Percentiles rank a stretch among this genome's conserved stretches.
Evolutionary conservation across 176 grass and related monocot genomes (phyloP).

Genomic region (Oryza longistaminata): DNA sequence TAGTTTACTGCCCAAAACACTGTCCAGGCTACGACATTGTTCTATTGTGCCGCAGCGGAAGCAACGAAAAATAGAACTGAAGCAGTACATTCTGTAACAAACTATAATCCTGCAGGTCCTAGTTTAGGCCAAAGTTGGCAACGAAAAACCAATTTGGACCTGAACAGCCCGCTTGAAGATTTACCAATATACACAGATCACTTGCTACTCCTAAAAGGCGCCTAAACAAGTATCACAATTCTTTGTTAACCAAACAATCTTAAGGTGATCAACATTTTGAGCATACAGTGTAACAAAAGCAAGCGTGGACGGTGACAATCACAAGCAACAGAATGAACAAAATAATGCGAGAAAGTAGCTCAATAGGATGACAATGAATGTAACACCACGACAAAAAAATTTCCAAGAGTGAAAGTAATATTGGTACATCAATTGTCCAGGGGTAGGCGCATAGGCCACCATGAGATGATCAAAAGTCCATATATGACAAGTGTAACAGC

Average conservation of each 20-base stretch:
- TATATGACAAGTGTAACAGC: slow-evolving; percentile 43
- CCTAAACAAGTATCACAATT: too few relatives aligned
- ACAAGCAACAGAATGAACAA: not conserved
- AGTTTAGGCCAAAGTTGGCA: too few relatives aligned
- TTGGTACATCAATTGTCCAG: not conserved
- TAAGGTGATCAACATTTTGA: not conserved
- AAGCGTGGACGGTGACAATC: not conserved
- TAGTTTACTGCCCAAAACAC: too few relatives aligned
- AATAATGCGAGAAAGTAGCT: too few relatives aligned
- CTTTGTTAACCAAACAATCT: not conserved
- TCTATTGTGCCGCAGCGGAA: too few relatives aligned
- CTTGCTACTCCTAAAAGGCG: not conserved
- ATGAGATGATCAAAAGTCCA: slow-evolving; percentile 37
- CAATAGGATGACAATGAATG: not conserved
- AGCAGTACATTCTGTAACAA: too few relatives aligned
- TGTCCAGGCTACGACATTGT: too few relatives aligned
- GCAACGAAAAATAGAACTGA: too few relatives aligned
- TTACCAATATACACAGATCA: not conserved
- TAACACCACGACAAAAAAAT: not conserved
- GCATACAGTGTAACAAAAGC: not conserved
- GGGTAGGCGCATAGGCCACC: not conserved
- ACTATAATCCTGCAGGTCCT: too few relatives aligned
- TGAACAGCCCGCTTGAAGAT: too few relatives aligned
- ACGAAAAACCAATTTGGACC: too few relatives aligned
- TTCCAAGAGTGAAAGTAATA: not conserved